Conservation (phyloP, 441 rosid species). For the Corymbia calophylla region DNA sequence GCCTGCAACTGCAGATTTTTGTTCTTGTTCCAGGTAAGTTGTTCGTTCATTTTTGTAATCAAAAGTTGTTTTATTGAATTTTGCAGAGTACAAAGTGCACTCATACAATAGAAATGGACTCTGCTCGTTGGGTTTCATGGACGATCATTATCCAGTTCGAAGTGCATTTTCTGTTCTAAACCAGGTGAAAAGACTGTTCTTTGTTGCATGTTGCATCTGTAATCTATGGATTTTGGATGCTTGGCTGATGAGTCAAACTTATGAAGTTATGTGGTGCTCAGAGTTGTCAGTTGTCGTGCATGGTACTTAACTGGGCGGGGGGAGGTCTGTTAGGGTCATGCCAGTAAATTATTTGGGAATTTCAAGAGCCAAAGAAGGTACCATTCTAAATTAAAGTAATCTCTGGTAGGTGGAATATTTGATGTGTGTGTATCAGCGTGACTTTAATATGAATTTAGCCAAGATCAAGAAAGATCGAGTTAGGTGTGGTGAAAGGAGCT, state of each 20-base stretch:
- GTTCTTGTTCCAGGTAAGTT: background rate
- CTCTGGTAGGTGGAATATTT: background rate
- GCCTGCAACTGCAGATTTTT: background rate
- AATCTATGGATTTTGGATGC: background rate
- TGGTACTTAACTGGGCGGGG: background rate
- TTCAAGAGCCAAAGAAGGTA: background rate
- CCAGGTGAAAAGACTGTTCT: conserved; percentile 37
- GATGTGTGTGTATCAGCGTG: background rate
- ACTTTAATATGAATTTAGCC: background rate
- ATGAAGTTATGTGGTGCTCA: background rate
- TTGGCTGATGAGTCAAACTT: background rate
- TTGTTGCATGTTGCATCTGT: background rate
- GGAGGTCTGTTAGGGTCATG: background rate
- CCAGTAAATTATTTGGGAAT: background rate
- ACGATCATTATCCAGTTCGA: conserved; percentile 88
- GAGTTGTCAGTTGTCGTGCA: background rate
- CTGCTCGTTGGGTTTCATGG: conserved; percentile 84
- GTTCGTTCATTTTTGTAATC: background rate
- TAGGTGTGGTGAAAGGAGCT: background rate
- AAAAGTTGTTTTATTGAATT: background rate
- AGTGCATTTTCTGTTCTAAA: conserved; percentile 88
- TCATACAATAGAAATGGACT: conserved; percentile 81
- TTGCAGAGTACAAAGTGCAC: conserved; percentile 84
- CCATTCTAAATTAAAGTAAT: background rate
- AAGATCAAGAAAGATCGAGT: background rate